Conservation (phyloP, 2,329 filamentous ascomycete genomes). For the Thielaviopsis ethacetica region DNA sequence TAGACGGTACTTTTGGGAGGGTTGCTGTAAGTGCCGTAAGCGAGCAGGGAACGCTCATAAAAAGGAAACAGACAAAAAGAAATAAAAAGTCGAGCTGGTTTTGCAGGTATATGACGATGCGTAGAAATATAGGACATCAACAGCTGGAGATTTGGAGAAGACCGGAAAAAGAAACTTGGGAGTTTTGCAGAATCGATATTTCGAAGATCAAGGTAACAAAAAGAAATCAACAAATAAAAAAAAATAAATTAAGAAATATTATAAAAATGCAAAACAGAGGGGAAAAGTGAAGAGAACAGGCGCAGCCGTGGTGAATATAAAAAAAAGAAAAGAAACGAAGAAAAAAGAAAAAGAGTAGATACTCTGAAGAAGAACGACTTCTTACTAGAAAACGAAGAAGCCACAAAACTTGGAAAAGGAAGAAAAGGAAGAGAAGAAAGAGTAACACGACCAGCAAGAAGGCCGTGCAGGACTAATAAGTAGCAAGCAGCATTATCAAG, state of each 20-base stretch:
- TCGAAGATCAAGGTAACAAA: background rate
- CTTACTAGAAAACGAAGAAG: background rate
- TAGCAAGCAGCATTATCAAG: background rate
- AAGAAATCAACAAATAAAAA: background rate
- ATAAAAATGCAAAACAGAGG: background rate
- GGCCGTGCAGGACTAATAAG: background rate
- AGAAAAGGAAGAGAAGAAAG: background rate
- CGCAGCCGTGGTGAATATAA: background rate
- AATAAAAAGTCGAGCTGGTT: background rate
- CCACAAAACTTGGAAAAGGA: background rate
- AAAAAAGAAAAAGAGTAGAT: constrained; percentile 1
- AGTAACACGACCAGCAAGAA: background rate
- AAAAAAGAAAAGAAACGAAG: background rate
- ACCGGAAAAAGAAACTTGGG: background rate
- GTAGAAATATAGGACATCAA: background rate
- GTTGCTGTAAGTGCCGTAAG: background rate
- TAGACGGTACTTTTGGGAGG: background rate
- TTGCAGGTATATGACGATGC: background rate
- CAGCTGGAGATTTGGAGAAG: background rate
- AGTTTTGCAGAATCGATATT: background rate
- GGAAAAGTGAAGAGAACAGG: background rate
- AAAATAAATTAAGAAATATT: background rate
- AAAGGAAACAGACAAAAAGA: background rate
- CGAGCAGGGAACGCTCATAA: background rate
- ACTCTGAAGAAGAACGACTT: background rate